These are phyloP conservation scores for Hanseniaspora occidentalis DNA, from an alignment of 805 yeast genomes.

Conservation along the genomic window DNA sequence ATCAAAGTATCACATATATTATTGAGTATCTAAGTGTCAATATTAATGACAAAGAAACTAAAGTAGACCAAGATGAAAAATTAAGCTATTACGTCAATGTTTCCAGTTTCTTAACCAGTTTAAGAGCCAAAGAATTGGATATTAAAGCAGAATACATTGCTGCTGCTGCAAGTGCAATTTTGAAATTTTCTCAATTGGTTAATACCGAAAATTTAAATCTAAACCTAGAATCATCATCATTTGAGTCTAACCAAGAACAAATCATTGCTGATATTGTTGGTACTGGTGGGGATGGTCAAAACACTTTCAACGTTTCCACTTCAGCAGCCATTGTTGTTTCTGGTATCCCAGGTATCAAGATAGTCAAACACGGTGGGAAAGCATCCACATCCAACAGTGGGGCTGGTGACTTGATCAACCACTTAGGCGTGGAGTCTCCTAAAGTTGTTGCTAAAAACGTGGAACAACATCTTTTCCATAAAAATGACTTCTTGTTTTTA, in stretches of 20 bases:
- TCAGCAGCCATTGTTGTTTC: conserved; percentile 91
- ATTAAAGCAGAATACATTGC: conserved; percentile 74
- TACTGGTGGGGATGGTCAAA: conserved; percentile 97
- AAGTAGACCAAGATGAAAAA: conserved; percentile 3
- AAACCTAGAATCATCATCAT: neutral
- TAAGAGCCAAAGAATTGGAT: conserved; percentile 64
- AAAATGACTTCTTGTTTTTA: conserved; percentile 48
- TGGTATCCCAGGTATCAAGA: conserved; percentile 58
- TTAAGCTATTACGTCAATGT: conserved; percentile 38
- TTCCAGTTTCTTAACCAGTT: conserved; percentile 67
- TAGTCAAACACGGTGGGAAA: conserved; percentile 95
- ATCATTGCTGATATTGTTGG: conserved; percentile 70
- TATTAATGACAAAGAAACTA: no score
- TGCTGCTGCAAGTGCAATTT: conserved; percentile 67
- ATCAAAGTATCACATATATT: conserved; percentile 47
- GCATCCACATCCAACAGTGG: conserved; percentile 92
- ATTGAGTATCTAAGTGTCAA: conserved; percentile 46
- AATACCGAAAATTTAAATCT: conserved; percentile 29
- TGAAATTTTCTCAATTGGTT: conserved; percentile 51
- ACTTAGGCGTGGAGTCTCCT: conserved; percentile 72
- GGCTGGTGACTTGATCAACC: conserved; percentile 74
- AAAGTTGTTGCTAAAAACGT: conserved; percentile 56
- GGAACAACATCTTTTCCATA: conserved; percentile 34
- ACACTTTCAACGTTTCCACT: conserved; percentile 93
- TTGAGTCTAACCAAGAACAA: neutral